Evolutionary conservation across 2,329 filamentous ascomycete genomes (phyloP).

Genomic region (Exophiala spinifera): DNA sequence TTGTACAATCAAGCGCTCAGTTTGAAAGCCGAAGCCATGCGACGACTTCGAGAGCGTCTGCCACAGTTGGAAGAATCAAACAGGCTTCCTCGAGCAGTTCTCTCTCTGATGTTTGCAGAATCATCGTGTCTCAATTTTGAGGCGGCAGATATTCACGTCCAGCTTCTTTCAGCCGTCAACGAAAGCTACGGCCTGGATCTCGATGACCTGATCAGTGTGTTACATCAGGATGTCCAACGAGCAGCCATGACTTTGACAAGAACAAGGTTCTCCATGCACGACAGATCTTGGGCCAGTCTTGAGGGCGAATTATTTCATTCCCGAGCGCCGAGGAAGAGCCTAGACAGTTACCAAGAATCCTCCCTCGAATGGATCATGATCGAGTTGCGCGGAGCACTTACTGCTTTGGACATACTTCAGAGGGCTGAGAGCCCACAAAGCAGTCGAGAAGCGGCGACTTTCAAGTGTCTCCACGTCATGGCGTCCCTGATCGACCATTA

Average conservation of each 20-base stretch:
- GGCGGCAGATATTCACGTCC: slow-evolving; percentile 7
- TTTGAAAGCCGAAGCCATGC: slow-evolving; percentile 12
- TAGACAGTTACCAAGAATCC: not conserved
- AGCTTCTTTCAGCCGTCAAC: slow-evolving; percentile 3
- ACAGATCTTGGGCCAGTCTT: slow-evolving; percentile 1
- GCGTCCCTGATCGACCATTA: slow-evolving; percentile 2
- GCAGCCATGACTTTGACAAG: slow-evolving; percentile 2
- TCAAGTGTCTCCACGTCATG: slow-evolving; percentile 10
- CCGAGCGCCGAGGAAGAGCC: not conserved
- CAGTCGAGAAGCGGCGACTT: slow-evolving; percentile 1
- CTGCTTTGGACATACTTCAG: not conserved
- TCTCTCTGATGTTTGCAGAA: slow-evolving; percentile 8
- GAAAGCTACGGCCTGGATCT: slow-evolving; percentile 1
- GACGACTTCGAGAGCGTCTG: slow-evolving; percentile 3
- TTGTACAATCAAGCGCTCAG: slow-evolving; percentile 6
- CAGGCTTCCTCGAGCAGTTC: slow-evolving; percentile 4
- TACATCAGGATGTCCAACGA: slow-evolving; percentile 11
- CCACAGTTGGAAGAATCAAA: not conserved
- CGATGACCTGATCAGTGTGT: slow-evolving; percentile 7
- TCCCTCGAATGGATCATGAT: not conserved
- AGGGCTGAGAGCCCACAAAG: not conserved
- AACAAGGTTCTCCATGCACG: slow-evolving; percentile 3
- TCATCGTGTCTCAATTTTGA: slow-evolving; percentile 5
- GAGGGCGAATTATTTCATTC: not conserved
- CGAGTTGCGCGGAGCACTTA: slow-evolving; percentile 5